Base-by-base conservation (phyloP, 257 asterid genomes). In the Linderniella brevidens region DNA sequence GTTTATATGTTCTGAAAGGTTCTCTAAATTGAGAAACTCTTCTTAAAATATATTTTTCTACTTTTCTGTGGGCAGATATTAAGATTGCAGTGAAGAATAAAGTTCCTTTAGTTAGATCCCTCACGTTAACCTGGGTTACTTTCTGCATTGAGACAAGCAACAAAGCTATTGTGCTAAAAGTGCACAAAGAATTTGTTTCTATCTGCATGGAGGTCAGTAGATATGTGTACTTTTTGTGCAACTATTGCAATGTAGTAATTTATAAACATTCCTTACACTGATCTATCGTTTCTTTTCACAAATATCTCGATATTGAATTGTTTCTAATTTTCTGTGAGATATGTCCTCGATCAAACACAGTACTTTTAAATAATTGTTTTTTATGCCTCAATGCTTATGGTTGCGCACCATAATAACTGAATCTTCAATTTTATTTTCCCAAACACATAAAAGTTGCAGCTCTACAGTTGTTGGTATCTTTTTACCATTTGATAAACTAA, bases 201-300 rank as follows among this genome's bases (percentile, higher is more conserved):
- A 79, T 90, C 54, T 90, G 93, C 75, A 90, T 90, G 99, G 99
- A 90, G 94, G 99, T 90, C 39, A 68, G 98, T 70, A 2, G 53
- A 19, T 17, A 52, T 14, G 50, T 49, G 32, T 35, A 48, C 36
- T 48, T 4, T 20, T 4, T 12, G 19, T 19, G 12, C 35, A n/a
- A 11, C 9, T 9, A 4, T 43, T 16, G 17, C 17, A 8, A 9
- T 25, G 32, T 25, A 25, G 32, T 25, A 25, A 19, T 16, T 16
- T 46, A 40, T 40, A 11, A 11, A 40, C n/a, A n/a, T n/a, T n/a
- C n/a, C n/a, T n/a, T n/a, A n/a, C n/a, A n/a, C 16, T 40, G 44
- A 40, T 25, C 6, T 3, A 25, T 25, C 4, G 4, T 25, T 25
- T 25, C 32, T 25, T 25, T 3, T 25, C 6, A 6, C 32, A 25